Conservation (phyloP, 2,329 filamentous ascomycete genomes). For the Paraphaeosphaeria sporulosa region DNA sequence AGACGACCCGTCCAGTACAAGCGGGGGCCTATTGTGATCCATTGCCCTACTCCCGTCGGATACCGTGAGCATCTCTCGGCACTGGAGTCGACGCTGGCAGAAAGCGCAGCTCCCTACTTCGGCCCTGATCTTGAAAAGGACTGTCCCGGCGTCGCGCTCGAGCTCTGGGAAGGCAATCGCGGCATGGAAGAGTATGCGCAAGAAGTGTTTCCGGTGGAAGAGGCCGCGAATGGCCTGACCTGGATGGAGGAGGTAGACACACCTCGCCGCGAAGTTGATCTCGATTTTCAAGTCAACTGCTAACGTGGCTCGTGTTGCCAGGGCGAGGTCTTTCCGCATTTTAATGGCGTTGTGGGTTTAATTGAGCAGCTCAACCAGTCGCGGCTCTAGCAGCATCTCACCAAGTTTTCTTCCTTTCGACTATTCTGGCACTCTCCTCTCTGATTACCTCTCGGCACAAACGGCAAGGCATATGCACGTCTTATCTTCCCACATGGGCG, state of each 20-base stretch:
- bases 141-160: conserved; percentile 77
- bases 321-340: conserved; percentile 38
- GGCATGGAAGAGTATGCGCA: conserved; percentile 93
- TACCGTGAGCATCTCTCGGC: conserved; percentile 86
- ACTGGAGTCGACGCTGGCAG: conserved; percentile 66
- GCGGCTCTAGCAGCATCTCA: conserved; percentile 36
- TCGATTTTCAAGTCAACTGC: conserved; percentile 49
- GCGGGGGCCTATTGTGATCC: conserved; percentile 79
- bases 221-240: conserved; percentile 88
- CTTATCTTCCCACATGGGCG: conserved; percentile 1
- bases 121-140: conserved; percentile 64
- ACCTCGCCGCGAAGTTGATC: conserved; percentile 44
- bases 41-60: conserved; percentile 83
- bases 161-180: conserved; percentile 90
- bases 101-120: conserved; percentile 68
- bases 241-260: conserved; percentile 77
- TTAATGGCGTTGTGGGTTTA: conserved; percentile 38
- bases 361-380: conserved; percentile 45
- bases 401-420: conserved; percentile 17
- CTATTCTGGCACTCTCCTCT: conserved; percentile 27
- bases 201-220: conserved; percentile 93
- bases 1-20: conserved; percentile 80
- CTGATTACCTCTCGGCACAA: conserved; percentile 3
- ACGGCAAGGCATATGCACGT: conserved; percentile 1
- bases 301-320: conserved; percentile 39